These are phyloP conservation scores for Creolimax fragrantissima DNA, from an alignment of 78 protist species.

Conservation along the genomic window DNA sequence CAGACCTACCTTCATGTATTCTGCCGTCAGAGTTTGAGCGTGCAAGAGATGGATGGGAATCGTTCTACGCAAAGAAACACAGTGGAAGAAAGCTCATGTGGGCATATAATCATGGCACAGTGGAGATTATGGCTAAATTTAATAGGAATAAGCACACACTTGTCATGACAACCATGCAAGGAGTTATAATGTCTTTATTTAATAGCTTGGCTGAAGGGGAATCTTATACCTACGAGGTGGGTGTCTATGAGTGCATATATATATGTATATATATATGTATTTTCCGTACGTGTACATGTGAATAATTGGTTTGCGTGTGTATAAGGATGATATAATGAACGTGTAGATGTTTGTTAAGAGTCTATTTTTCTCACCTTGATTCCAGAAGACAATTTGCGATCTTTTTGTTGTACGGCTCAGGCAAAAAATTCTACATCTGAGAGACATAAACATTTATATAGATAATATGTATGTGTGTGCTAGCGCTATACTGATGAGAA, in stretches of 20 bases:
- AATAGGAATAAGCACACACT: constrained; percentile 22
- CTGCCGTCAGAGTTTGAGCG: neutral
- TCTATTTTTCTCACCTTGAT: too few species aligned
- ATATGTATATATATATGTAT: neutral
- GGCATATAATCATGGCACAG: constrained; percentile 69
- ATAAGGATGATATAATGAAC: neutral
- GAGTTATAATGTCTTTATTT: constrained; percentile 33
- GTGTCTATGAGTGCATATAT: neutral
- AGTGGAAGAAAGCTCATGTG: constrained; percentile 77
- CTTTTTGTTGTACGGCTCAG: too few species aligned
- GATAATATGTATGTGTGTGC: too few species aligned
- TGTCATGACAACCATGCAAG: constrained; percentile 6
- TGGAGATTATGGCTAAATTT: constrained; percentile 66
- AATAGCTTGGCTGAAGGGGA: neutral
- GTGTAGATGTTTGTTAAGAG: too few species aligned
- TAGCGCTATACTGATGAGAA: too few species aligned
- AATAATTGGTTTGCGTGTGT: neutral
- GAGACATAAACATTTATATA: too few species aligned
- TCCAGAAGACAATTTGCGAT: too few species aligned
- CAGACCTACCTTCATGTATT: neutral
- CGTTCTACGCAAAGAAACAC: constrained; percentile 60
- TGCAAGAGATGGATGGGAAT: constrained; percentile 31
- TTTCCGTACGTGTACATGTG: neutral
- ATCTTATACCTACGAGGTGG: neutral
- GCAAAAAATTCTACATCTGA: too few species aligned